Conservation (phyloP, 2,329 filamentous ascomycete species). For the Fusarium sp. region DNA sequence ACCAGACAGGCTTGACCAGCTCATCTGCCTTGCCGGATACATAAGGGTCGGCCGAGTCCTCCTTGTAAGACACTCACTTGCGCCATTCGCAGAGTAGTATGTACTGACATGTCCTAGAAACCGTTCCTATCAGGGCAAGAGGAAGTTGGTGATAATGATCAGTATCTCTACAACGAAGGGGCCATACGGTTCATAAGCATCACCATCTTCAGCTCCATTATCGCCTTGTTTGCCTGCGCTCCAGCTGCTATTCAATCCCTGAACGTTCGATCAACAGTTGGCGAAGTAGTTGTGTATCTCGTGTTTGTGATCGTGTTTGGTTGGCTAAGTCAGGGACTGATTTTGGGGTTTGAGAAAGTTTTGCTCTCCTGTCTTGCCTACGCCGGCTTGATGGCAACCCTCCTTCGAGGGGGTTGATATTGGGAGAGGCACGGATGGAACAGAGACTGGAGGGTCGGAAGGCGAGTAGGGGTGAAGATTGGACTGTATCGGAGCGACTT, state of each 20-base stretch:
- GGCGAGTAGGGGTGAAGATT: background rate
- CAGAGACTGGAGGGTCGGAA: background rate
- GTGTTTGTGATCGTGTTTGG: conserved; percentile 25
- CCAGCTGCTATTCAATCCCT: conserved; percentile 24
- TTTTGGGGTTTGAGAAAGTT: conserved; percentile 12
- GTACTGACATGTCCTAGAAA: background rate
- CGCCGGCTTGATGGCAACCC: conserved; percentile 8
- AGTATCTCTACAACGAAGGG: background rate
- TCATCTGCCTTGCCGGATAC: background rate
- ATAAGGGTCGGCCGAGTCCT: background rate
- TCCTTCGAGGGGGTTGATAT: conserved; percentile 4
- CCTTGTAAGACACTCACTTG: background rate
- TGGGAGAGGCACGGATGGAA: background rate
- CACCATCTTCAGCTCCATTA: background rate
- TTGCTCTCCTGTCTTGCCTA: conserved; percentile 14
- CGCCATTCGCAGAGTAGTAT: background rate
- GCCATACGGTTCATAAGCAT: background rate
- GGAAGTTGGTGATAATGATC: background rate
- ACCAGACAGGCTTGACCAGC: conserved; percentile 10
- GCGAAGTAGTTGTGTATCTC: conserved; percentile 23
- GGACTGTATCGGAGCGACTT: too few species aligned
- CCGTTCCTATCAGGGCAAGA: background rate
- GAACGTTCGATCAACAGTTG: conserved; percentile 13
- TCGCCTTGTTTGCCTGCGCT: conserved; percentile 15
- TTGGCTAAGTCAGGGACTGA: conserved; percentile 9